Percentiles rank a stretch among this genome's conserved stretches.
These are phyloP conservation scores for Asterochloris sp. DNA, from an alignment of 139 green algal species.

Conservation along the genomic window DNA sequence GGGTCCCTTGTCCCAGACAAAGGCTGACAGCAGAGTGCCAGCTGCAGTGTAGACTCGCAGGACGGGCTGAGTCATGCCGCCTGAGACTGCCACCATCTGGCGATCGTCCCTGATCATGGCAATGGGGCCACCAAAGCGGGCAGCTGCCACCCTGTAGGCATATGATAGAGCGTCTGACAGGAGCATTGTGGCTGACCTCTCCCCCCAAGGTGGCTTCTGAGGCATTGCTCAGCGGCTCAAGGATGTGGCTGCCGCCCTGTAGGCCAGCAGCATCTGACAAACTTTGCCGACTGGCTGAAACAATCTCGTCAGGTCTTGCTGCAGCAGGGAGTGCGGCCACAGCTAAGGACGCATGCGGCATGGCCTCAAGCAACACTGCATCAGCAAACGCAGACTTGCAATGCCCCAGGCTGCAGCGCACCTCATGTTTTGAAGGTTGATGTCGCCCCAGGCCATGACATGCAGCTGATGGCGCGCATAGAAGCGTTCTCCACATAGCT, in stretches of 20 bases:
- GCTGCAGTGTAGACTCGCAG: constrained; percentile 64
- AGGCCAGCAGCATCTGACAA: neutral
- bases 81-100: constrained; percentile 65
- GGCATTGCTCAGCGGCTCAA: neutral
- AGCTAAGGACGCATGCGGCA: neutral
- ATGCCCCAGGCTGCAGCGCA: constrained; percentile 7
- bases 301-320: neutral
- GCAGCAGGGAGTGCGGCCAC: neutral
- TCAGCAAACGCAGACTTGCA: neutral
- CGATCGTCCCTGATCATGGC: constrained; percentile 76
- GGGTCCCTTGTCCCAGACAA: constrained; percentile 67
- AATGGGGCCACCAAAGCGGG: constrained; percentile 74
- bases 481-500: constrained; percentile 58
- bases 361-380: neutral
- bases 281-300: neutral
- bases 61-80: constrained; percentile 35
- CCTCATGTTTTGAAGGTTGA: constrained; percentile 52
- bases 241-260: neutral
- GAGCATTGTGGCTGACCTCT: neutral
- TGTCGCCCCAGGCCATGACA: constrained; percentile 60
- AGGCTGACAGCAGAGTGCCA: constrained; percentile 44
- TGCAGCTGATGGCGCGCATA: constrained; percentile 59
- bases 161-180: neutral
- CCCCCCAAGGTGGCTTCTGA: neutral
- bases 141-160: constrained; percentile 23